Conservation (phyloP, 192 early-diverging fungal genomes). For the Phycomyces blakesleeanus region DNA sequence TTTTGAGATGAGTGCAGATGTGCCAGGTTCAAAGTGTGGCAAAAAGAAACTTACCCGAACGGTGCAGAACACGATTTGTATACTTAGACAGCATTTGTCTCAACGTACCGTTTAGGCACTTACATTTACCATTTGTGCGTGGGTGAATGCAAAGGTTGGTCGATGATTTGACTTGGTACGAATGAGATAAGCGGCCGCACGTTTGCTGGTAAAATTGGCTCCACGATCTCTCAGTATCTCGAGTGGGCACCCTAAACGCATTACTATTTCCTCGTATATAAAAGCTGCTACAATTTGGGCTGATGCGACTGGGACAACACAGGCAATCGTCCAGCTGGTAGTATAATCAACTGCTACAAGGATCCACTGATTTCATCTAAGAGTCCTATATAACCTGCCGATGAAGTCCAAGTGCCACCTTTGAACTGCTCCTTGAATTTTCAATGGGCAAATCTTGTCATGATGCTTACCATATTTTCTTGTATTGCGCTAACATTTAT, state of each 20-base stretch:
- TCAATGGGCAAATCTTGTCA: too few relatives aligned
- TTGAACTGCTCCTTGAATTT: too few relatives aligned
- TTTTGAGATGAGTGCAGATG: slow-evolving; percentile 16
- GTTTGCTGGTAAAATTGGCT: slow-evolving; percentile 18
- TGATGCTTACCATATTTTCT: too few relatives aligned
- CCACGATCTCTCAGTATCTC: slow-evolving; percentile 21
- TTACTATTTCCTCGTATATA: slow-evolving; percentile 27
- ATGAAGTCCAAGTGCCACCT: slow-evolving; percentile 9
- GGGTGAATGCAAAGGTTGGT: slow-evolving; percentile 19
- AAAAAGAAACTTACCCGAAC: slow-evolving; percentile 24
- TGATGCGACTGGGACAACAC: slow-evolving; percentile 10
- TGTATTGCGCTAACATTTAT: too few relatives aligned
- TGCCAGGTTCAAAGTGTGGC: slow-evolving; percentile 22
- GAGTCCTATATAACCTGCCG: neutral
- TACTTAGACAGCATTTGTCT: slow-evolving; percentile 9
- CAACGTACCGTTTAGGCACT: slow-evolving; percentile 14
- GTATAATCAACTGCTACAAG: slow-evolving; percentile 26
- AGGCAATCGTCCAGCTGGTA: slow-evolving; percentile 26
- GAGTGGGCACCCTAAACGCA: slow-evolving; percentile 21
- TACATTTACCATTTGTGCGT: slow-evolving; percentile 23
- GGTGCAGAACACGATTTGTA: neutral
- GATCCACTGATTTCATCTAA: slow-evolving; percentile 16
- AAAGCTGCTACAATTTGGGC: slow-evolving; percentile 19
- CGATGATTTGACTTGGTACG: slow-evolving; percentile 8
- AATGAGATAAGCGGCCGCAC: neutral